Base-by-base conservation (phyloP, 345 rosid genomes). In the Dipteronia dyeriana region DNA sequence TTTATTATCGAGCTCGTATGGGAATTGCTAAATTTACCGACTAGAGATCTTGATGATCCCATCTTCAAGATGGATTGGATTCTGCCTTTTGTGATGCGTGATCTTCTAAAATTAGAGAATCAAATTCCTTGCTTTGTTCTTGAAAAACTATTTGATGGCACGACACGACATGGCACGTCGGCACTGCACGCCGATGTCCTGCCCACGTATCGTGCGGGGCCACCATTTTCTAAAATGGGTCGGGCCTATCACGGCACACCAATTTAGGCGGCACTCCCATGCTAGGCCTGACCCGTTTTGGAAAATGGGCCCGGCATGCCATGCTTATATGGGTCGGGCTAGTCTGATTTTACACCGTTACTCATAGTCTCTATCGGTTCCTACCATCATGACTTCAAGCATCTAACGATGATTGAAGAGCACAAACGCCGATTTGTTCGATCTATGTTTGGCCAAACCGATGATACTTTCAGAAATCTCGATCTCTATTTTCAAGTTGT, bases 61-160 rank as follows among this genome's bases (percentile, higher is more conserved):
- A 56, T 69, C 17, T 74, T 79, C 47, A 47, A 8, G 9, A 60
- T 68, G 56, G 51, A 14, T 12, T 61, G 77, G 75, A 17, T 79
- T 20, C 5, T 70, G 0, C 69, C 51, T 25, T 23, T 68, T 39
- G 47, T 79, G 13, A 39, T 70, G 47, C 62, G 59, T 11, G 82
- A 79, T 75, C 66, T 79, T 75, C 31, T 63, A 16, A 49, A 66
- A 49, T 47, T 79, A 17, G 82, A 79, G 67, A 79, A 79, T 53
- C 82, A 79, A 64, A 70, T 79, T 16, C 79, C 82, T 1, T 75
- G 62, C 7, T 41, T 64, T 7, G 79, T 75, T 51, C 82, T 79
- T 9, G 19, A 79, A 53, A 10, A 13, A 11, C 66, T 75, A 34
- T 79, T 43, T 38, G 47, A 69, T n/a, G n/a, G n/a, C n/a, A n/a